Conservation (phyloP, 179 eudicot genomes). For the Patellifolia procumbens region DNA sequence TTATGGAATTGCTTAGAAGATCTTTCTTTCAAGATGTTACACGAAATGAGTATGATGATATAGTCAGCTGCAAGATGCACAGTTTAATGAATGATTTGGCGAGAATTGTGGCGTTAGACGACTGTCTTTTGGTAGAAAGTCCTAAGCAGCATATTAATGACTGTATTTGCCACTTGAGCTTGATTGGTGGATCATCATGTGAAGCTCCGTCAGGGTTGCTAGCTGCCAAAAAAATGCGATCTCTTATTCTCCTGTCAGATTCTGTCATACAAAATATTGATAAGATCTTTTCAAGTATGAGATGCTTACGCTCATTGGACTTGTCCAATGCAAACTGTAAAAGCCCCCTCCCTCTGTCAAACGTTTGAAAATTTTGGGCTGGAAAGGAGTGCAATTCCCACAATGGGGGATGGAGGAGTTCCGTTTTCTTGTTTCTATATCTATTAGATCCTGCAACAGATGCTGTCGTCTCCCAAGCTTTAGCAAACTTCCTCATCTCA, state of each 20-base stretch:
- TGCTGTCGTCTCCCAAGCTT: constrained; percentile 17
- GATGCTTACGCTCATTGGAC: constrained; percentile 4
- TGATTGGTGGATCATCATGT: neutral
- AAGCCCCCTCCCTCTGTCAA: constrained; percentile 18
- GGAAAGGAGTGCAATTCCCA: constrained; percentile 15
- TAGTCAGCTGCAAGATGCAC: constrained; percentile 13
- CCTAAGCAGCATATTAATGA: neutral
- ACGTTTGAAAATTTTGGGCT: neutral
- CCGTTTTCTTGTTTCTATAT: constrained; percentile 9
- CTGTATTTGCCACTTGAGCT: neutral
- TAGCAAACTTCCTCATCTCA: constrained; percentile 9
- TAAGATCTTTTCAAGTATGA: neutral
- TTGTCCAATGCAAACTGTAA: neutral
- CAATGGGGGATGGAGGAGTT: constrained; percentile 10
- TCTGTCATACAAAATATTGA: neutral
- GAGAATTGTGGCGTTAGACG: neutral
- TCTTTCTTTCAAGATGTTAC: constrained; percentile 11
- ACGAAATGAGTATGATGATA: constrained; percentile 9
- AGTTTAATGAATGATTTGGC: constrained; percentile 2
- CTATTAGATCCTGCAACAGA: neutral
- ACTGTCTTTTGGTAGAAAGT: constrained; percentile 6
- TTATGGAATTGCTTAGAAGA: constrained; percentile 7
- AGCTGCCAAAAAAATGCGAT: neutral
- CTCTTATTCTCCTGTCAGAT: constrained; percentile 2
- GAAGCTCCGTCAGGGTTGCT: neutral